Evolutionary conservation across 257 asterid species (phyloP).

Genomic region (Asclepias syriaca): DNA sequence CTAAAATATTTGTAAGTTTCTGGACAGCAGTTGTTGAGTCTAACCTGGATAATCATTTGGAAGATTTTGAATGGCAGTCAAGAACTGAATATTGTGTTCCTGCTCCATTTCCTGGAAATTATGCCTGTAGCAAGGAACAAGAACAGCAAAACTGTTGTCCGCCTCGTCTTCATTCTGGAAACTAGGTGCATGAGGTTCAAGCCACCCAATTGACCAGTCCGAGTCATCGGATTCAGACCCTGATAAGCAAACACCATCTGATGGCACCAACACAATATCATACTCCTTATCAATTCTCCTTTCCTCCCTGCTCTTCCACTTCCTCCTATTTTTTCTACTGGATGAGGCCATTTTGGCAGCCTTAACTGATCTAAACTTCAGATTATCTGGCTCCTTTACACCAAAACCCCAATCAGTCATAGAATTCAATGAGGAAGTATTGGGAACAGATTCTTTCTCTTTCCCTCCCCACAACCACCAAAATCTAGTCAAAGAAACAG

Average conservation of each 20-base stretch:
- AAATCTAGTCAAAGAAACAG: slow-evolving; percentile 50
- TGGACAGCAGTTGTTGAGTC: slow-evolving; percentile 14
- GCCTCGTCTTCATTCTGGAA: slow-evolving; percentile 72
- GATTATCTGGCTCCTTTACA: slow-evolving; percentile 52
- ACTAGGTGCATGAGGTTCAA: slow-evolving; percentile 81
- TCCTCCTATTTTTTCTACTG: slow-evolving; percentile 54
- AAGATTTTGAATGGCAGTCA: slow-evolving; percentile 43
- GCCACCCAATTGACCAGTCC: slow-evolving; percentile 98
- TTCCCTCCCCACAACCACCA: slow-evolving; percentile 76
- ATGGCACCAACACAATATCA: slow-evolving; percentile 80
- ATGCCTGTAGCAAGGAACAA: slow-evolving; percentile 91
- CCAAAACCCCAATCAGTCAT: slow-evolving; percentile 80
- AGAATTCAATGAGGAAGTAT: slow-evolving; percentile 58
- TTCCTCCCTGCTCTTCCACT: slow-evolving; percentile 83
- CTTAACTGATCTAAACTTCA: slow-evolving; percentile 48
- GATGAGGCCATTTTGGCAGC: slow-evolving; percentile 48
- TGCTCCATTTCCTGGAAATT: slow-evolving; percentile 32
- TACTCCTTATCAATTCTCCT: slow-evolving; percentile 66
- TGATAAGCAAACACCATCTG: slow-evolving; percentile 83
- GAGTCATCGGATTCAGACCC: slow-evolving; percentile 90
- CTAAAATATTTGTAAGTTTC: background rate
- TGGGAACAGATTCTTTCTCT: slow-evolving; percentile 63
- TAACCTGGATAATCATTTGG: slow-evolving; percentile 56
- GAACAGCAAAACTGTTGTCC: slow-evolving; percentile 79
- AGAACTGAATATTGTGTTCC: slow-evolving; percentile 39